Evolutionary conservation across 164 flowering plant species (phyloP).

Genomic region (Berberis thunbergii): DNA sequence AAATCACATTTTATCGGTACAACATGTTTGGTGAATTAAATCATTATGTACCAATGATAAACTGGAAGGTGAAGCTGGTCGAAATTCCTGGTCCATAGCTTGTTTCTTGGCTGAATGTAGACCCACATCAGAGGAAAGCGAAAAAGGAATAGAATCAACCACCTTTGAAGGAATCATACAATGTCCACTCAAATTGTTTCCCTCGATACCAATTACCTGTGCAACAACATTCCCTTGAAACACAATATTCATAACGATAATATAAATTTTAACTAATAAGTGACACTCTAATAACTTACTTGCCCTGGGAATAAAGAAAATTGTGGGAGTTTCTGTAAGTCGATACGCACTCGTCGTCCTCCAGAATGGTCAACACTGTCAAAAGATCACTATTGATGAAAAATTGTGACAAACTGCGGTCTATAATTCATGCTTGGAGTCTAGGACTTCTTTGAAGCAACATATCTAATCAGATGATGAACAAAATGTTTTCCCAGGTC

Average conservation of each 20-base stretch:
- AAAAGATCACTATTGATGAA: not conserved
- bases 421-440: too few species aligned
- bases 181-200: constrained; percentile 96
- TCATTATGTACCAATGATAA: not conserved
- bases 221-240: not conserved
- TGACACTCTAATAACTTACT: constrained; percentile 25
- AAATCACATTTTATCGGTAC: too few species aligned
- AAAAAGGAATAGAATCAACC: constrained; percentile 53
- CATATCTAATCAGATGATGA: too few species aligned
- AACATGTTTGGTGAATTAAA: too few species aligned
- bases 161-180: constrained; percentile 75
- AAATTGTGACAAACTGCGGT: too few species aligned
- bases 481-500: too few species aligned
- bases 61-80: constrained; percentile 19
- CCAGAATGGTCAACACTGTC: constrained; percentile 86
- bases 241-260: too few species aligned
- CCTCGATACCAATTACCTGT: constrained; percentile 87
- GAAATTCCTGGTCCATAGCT: constrained; percentile 44
- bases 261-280: too few species aligned
- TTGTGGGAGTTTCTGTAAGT: constrained; percentile 55
- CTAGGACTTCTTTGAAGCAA: too few species aligned
- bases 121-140: constrained; percentile 22
- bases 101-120: constrained; percentile 68
- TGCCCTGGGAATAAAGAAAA: constrained; percentile 96
- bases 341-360: constrained; percentile 90